A percentile compares a stretch with the other conserved stretches of the same genome.
Evolutionary conservation across 108 stramenopile species (phyloP).

Genomic region (Parietichytrium sp.): DNA sequence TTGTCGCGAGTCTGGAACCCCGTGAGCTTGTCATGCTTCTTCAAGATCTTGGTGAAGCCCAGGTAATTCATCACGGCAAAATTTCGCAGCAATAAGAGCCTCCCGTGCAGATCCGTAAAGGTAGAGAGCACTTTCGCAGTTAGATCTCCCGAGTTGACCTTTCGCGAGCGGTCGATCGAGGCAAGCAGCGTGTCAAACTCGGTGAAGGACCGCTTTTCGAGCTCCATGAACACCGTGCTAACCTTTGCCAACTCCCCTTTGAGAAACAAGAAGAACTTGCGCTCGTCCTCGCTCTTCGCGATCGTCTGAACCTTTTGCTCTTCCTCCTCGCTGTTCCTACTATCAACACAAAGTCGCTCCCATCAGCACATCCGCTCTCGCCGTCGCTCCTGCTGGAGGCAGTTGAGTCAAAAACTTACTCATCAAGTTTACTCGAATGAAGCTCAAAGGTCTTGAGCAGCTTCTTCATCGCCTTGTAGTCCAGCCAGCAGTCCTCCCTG

Average conservation of each 20-base stretch:
- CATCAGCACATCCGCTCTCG: too few relatives aligned
- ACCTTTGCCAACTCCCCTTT: not conserved
- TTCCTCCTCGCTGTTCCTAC: too few relatives aligned
- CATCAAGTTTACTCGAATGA: too few relatives aligned
- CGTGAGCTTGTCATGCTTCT: conserved; percentile 97
- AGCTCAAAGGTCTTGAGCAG: conserved; percentile 31
- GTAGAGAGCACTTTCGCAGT: not conserved
- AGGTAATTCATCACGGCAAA: conserved; percentile 98
- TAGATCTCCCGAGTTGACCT: too few relatives aligned
- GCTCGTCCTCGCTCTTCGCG: conserved; percentile 26
- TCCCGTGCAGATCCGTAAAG: conserved; percentile 62
- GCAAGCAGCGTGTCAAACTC: not conserved
- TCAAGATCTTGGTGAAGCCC: conserved; percentile 91
- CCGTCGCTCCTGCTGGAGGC: too few relatives aligned
- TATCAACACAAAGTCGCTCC: too few relatives aligned
- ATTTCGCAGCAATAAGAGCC: conserved; percentile 88
- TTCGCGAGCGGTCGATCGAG: not conserved
- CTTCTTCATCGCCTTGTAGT: conserved; percentile 27
- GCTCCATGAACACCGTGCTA: not conserved
- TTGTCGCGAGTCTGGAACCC: conserved; percentile 74
- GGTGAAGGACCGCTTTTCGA: not conserved
- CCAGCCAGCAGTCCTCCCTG: conserved; percentile 23
- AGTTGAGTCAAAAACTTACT: too few relatives aligned
- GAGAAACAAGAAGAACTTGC: conserved; percentile 23
- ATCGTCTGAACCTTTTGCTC: not conserved